Evolutionary conservation across 2,329 filamentous ascomycete genomes (phyloP), one percentile per base, ranked within the genome.

Genomic region (Fusarium napiforme): DNA sequence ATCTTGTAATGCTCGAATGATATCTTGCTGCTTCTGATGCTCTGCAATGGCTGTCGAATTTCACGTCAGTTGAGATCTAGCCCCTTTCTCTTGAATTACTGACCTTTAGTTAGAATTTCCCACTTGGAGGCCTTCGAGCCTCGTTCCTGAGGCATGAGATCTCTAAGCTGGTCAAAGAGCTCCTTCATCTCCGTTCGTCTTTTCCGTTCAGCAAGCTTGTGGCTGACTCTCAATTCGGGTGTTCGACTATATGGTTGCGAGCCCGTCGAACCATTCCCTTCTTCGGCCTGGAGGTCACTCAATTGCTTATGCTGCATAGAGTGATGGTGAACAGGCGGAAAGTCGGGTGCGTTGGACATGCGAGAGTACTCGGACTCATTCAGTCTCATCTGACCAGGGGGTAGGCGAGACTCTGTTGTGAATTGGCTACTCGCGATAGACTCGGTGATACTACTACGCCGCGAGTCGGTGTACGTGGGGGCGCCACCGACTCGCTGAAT

Each of bases 101-200:
- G 84, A 95, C 93, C 93, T 86, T 96, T 96, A 6, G 93, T 95
- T 21, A 97, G 80, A 55, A 96, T 95, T 77, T 97, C 93, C 93
- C 93, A 97, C 77, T 97, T 97, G 75, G 93, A 95, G 1, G 93
- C 93, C 80, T 96, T 97, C 30, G 92, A 92, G 4, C 93, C 93
- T 21, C 93, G 90, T 77, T 94, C 93, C 75, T 94, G 92, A 3
- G 93, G 93, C 83, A 96, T 91, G 42, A 94, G 85, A 74, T 93
- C 91, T 74, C 94, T 90, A 14, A 96, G 84, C 75, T 94, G 92
- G 74, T 96, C 93, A 78, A 96, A 96, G 0, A 96, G 84, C 77
- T 93, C 92, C 83, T 96, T 96, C 93, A 96, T 96, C 80, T 96
- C 93, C 14, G 93, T 95, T 69, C 93, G 87, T 43, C 93, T 89